Conservation (phyloP, 2,329 filamentous ascomycete genomes). For the Scytalidium lignicola region DNA sequence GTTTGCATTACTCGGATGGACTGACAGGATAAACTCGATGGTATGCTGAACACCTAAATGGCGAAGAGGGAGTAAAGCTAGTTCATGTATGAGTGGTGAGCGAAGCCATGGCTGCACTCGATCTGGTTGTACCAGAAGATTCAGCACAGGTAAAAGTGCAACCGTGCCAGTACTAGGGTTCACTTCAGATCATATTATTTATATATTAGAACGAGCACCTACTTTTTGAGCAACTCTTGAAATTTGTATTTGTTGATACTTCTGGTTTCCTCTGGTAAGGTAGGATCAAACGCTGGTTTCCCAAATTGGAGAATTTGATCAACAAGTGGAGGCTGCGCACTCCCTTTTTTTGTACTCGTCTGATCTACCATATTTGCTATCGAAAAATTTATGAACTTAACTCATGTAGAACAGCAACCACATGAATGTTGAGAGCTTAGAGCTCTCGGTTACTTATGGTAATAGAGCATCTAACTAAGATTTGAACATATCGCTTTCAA, state of each 20-base stretch:
- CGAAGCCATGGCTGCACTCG: constrained; percentile 56
- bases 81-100: constrained; percentile 46
- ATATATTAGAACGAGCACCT: not conserved
- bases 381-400: not conserved
- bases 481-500: no score
- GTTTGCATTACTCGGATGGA: constrained; percentile 45
- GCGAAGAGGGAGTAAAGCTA: constrained; percentile 58
- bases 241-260: constrained; percentile 14
- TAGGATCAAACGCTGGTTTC: constrained; percentile 24
- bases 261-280: constrained; percentile 12
- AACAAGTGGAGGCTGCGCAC: constrained; percentile 17
- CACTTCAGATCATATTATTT: constrained; percentile 8
- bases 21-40: constrained; percentile 66
- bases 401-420: no score
- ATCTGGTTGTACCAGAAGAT: constrained; percentile 57
- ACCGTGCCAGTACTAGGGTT: constrained; percentile 39
- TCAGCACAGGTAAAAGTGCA: constrained; percentile 56
- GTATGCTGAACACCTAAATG: constrained; percentile 60
- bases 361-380: not conserved
- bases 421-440: no score
- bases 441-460: no score
- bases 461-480: no score
- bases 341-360: constrained; percentile 1
- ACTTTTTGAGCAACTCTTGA: constrained; percentile 18
- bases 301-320: constrained; percentile 23